These are phyloP conservation scores for Medakamo hakoo DNA, from an alignment of 139 green algal species.

Conservation along the genomic window DNA sequence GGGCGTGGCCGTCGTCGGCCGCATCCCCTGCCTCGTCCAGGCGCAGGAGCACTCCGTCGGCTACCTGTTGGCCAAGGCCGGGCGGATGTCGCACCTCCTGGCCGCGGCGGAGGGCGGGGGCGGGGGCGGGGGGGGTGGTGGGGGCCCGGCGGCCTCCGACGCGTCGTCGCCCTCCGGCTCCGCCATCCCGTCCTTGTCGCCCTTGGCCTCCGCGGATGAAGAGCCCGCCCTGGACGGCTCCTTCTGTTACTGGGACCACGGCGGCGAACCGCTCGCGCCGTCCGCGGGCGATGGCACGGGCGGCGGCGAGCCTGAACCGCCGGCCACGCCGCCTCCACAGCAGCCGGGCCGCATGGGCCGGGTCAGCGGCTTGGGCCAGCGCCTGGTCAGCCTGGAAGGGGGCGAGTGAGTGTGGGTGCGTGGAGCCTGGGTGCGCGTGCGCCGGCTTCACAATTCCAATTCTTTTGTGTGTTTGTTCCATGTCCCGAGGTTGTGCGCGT, in stretches of 20 bases:
- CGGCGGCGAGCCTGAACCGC: too few relatives aligned
- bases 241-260: conserved; percentile 35
- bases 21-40: conserved; percentile 71
- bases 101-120: background rate
- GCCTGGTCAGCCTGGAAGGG: too few relatives aligned
- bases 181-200: conserved; percentile 23
- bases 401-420: background rate
- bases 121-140: background rate
- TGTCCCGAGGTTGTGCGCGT: too few relatives aligned
- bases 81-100: conserved; percentile 28
- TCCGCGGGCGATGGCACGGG: background rate
- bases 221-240: conserved; percentile 15
- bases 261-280: conserved; percentile 30
- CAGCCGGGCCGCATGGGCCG: too few relatives aligned
- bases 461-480: too few relatives aligned
- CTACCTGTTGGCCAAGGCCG: conserved; percentile 34
- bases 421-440: too few relatives aligned
- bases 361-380: too few relatives aligned
- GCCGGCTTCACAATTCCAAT: too few relatives aligned
- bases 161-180: conserved; percentile 1
- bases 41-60: conserved; percentile 47
- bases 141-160: background rate
- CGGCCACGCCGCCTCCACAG: too few relatives aligned
- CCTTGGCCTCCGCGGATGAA: conserved; percentile 1
- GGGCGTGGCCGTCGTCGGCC: conserved; percentile 51